A percentile compares a stretch with the other conserved stretches of the same genome.
phyloP scores from a whole-genome alignment of 1,284 basidiomycete genomes.

The Amylostereum chailletii region DNA sequence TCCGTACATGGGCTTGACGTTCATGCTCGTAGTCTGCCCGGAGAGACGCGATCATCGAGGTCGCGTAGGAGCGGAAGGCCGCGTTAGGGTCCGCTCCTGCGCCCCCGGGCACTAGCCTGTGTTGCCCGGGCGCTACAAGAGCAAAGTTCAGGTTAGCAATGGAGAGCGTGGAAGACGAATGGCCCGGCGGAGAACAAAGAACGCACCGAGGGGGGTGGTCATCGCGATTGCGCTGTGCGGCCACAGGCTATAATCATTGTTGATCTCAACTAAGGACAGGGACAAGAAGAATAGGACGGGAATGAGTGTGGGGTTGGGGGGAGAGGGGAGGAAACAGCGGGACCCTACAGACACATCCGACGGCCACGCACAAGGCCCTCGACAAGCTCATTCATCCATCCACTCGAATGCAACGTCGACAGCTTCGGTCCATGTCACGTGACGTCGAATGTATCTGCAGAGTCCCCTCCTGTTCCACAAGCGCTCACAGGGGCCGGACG shows the following conservation, averaged over 20 bases:
- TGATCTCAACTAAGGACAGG: slow-evolving; percentile 37
- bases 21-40: slow-evolving; percentile 37
- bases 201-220: slow-evolving; percentile 34
- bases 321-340: not conserved
- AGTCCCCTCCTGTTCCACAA: too few relatives aligned
- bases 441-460: too few relatives aligned
- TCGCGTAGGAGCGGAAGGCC: slow-evolving; percentile 26
- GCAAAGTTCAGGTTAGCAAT: not conserved
- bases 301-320: slow-evolving; percentile 8
- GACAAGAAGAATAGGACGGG: slow-evolving; percentile 4
- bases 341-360: not conserved
- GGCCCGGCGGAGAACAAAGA: slow-evolving; percentile 1
- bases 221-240: slow-evolving; percentile 39
- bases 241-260: slow-evolving; percentile 42
- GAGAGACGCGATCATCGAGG: slow-evolving; percentile 33
- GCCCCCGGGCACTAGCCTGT: too few relatives aligned
- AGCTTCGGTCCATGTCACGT: too few relatives aligned
- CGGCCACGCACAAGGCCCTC: not conserved
- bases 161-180: not conserved
- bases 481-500: not conserved
- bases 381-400: not conserved
- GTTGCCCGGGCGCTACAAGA: too few relatives aligned
- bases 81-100: too few relatives aligned
- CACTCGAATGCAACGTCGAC: too few relatives aligned
- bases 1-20: slow-evolving; percentile 31